Percentiles rank a stretch among this genome's conserved stretches.
These are phyloP conservation scores for Beauveria asiatica DNA, from an alignment of 2,329 filamentous ascomycete species.

Conservation along the genomic window DNA sequence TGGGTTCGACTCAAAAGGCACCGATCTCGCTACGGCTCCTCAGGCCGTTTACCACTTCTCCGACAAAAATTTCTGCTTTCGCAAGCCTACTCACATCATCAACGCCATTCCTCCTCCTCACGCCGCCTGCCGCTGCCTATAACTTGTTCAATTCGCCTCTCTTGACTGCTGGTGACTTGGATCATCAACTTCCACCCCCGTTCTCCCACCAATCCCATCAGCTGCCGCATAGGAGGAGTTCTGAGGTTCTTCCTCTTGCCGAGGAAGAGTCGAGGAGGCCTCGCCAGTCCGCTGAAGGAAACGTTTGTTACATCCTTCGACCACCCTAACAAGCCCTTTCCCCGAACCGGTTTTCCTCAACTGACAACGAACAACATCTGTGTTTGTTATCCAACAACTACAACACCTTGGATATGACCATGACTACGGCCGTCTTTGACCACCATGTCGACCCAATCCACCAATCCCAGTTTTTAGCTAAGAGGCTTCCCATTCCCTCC, in stretches of 20 bases:
- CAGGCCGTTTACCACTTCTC: constrained; percentile 52
- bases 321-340: constrained; percentile 65
- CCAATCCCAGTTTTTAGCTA: constrained; percentile 39
- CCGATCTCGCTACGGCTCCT: constrained; percentile 49
- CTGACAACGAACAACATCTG: not conserved
- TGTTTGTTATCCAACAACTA: constrained; percentile 4
- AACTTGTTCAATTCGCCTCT: constrained; percentile 38
- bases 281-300: constrained; percentile 85
- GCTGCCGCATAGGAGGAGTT: constrained; percentile 99
- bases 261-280: constrained; percentile 99
- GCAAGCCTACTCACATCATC: constrained; percentile 57
- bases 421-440: constrained; percentile 53
- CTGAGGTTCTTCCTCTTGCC: constrained; percentile 96
- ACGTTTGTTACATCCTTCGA: constrained; percentile 89
- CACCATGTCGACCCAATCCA: constrained; percentile 41
- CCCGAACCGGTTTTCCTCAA: constrained; percentile 29
- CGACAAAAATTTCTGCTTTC: constrained; percentile 63
- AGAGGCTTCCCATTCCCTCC: constrained; percentile 33
- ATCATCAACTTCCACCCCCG: constrained; percentile 38
- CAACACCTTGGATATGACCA: constrained; percentile 50
- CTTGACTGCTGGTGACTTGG: constrained; percentile 39
- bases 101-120: constrained; percentile 53
- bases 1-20: constrained; percentile 59
- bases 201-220: constrained; percentile 59
- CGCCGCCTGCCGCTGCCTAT: constrained; percentile 39